phyloP scores from a whole-genome alignment of 2,329 filamentous ascomycete genomes.

The Simplicillium sp. region DNA sequence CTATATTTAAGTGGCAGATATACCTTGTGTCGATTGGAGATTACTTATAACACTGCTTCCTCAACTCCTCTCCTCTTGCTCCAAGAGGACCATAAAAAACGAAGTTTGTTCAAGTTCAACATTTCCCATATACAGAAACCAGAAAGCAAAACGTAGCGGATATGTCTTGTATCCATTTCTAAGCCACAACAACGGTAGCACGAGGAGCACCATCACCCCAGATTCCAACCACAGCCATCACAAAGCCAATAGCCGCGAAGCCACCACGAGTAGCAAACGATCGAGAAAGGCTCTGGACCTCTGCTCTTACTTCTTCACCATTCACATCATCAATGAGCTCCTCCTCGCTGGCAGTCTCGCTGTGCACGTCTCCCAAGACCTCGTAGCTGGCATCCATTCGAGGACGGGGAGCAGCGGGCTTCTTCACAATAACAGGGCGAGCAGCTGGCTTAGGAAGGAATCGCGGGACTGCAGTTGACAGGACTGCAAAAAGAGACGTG shows the following conservation, averaged over 20 bases:
- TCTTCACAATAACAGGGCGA: conserved; percentile 12
- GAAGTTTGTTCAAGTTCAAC: too few relatives aligned
- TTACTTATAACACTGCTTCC: background rate
- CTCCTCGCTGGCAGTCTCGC: conserved; percentile 39
- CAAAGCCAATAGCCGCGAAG: conserved; percentile 46
- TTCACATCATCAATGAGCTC: conserved; percentile 42
- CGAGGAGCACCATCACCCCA: conserved; percentile 51
- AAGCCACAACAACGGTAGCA: conserved; percentile 22
- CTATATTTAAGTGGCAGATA: conserved; percentile 1
- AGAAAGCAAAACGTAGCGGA: too few relatives aligned
- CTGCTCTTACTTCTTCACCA: conserved; percentile 50
- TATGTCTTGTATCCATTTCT: background rate
- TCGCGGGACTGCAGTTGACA: conserved; percentile 46
- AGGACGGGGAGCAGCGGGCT: conserved; percentile 20
- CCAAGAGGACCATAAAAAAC: too few relatives aligned
- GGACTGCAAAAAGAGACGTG: conserved; percentile 59
- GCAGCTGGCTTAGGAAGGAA: conserved; percentile 29
- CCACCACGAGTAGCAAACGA: conserved; percentile 44
- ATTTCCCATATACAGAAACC: background rate
- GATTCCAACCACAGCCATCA: conserved; percentile 53
- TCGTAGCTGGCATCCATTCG: conserved; percentile 66
- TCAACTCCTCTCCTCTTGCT: background rate
- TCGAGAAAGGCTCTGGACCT: conserved; percentile 45
- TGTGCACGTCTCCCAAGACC: conserved; percentile 47
- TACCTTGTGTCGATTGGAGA: too few relatives aligned